These are phyloP conservation scores for Carex scoparia DNA, from an alignment of 176 grass and related monocot species.

Conservation along the genomic window DNA sequence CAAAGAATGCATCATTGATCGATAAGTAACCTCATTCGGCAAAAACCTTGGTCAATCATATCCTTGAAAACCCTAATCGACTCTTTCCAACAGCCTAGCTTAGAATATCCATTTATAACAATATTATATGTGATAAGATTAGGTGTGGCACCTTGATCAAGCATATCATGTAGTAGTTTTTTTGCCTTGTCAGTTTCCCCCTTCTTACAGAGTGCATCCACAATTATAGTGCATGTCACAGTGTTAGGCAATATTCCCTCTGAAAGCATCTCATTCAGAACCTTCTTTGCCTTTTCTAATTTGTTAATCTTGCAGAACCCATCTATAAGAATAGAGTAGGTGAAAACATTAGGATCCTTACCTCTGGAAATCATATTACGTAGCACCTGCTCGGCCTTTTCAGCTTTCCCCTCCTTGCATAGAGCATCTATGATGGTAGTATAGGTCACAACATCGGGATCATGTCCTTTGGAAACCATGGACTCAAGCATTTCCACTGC, in stretches of 20 bases:
- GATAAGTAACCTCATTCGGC: too few relatives aligned
- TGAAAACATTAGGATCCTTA: conserved; percentile 29
- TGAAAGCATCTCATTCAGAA: conserved; percentile 41
- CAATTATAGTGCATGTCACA: conserved; percentile 48
- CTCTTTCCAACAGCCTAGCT: conserved; percentile 1
- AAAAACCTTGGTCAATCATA: too few relatives aligned
- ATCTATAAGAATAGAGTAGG: conserved; percentile 51
- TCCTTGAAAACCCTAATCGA: too few relatives aligned
- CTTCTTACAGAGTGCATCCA: conserved; percentile 48
- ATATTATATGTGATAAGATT: conserved; percentile 54
- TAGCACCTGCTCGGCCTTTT: conserved; percentile 39
- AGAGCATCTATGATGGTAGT: conserved; percentile 51
- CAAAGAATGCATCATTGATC: too few relatives aligned
- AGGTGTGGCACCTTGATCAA: conserved; percentile 39
- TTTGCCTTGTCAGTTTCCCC: conserved; percentile 52
- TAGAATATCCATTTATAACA: conserved; percentile 65
- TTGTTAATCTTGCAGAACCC: conserved; percentile 45
- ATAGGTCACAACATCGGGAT: conserved; percentile 55
- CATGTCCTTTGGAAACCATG: conserved; percentile 36
- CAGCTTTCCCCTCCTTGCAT: conserved; percentile 32
- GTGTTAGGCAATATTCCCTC: conserved; percentile 42
- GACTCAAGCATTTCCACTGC: conserved; percentile 26
- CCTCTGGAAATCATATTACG: conserved; percentile 51
- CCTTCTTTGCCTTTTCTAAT: conserved; percentile 38
- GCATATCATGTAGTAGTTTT: conserved; percentile 42